phyloP scores from a whole-genome alignment of 2,329 filamentous ascomycete genomes.

The Pseudocercospora macadamiae region DNA sequence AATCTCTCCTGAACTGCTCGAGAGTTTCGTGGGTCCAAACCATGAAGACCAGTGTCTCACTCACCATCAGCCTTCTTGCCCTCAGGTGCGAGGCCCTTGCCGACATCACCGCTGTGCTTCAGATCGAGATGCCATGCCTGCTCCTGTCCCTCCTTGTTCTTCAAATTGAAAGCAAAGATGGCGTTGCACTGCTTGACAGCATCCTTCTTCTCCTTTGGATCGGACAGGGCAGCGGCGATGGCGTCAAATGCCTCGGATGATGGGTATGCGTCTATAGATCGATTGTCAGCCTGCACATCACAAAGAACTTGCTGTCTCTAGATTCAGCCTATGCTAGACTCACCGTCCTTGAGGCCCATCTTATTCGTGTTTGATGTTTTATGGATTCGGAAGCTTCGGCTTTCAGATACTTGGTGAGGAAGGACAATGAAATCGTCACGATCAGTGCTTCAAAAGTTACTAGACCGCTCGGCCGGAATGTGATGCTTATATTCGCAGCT shows the following conservation, averaged over 20 bases:
- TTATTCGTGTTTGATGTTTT: conserved; percentile 9
- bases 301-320: neutral
- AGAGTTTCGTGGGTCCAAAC: neutral
- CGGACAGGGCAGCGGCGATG: conserved; percentile 73
- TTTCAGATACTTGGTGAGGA: neutral
- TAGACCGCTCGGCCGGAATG: neutral
- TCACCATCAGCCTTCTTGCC: conserved; percentile 82
- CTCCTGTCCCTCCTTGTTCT: conserved; percentile 79
- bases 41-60: conserved; percentile 34
- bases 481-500: conserved; percentile 21
- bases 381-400: conserved; percentile 4
- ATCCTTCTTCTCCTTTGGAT: conserved; percentile 75
- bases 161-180: conserved; percentile 88
- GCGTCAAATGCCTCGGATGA: conserved; percentile 88
- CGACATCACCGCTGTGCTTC: conserved; percentile 83
- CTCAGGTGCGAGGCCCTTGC: conserved; percentile 67
- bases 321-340: conserved; percentile 28
- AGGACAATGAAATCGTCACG: conserved; percentile 9
- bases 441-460: neutral
- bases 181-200: conserved; percentile 87
- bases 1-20: too few relatives aligned
- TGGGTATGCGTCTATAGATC: conserved; percentile 66
- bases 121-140: conserved; percentile 95
- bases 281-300: neutral
- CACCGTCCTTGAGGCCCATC: conserved; percentile 77